Percentiles rank a stretch among this genome's conserved stretches.
phyloP scores from a whole-genome alignment of 495 filamentous ascomycete species.

The Trichoderma reesei region DNA sequence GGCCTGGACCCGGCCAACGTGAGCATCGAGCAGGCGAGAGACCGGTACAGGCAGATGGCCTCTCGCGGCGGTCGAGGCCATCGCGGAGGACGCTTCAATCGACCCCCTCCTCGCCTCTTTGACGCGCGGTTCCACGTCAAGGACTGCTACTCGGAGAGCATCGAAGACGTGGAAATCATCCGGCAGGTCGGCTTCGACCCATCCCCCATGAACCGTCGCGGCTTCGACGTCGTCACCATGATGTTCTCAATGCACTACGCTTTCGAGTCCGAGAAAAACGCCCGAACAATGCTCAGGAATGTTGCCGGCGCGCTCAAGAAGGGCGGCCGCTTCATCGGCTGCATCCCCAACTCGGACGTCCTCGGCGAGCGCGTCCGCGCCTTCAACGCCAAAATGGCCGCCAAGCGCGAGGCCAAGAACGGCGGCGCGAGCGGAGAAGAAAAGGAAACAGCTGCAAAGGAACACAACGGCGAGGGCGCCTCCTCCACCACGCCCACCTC shows the following conservation, averaged over 20 bases:
- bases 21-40: slow-evolving; percentile 78
- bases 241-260: slow-evolving; percentile 99
- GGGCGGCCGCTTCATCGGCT: slow-evolving; percentile 85
- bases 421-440: background rate
- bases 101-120: slow-evolving; percentile 50
- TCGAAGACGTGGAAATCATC: slow-evolving; percentile 68
- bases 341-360: slow-evolving; percentile 87
- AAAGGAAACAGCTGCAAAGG: slow-evolving; percentile 19
- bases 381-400: slow-evolving; percentile 46
- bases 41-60: slow-evolving; percentile 66
- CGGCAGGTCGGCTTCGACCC: slow-evolving; percentile 76
- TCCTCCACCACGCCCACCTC: slow-evolving; percentile 8
- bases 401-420: slow-evolving; percentile 40
- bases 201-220: slow-evolving; percentile 48
- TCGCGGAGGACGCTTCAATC: slow-evolving; percentile 33
- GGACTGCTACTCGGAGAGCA: slow-evolving; percentile 77
- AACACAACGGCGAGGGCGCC: background rate
- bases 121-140: slow-evolving; percentile 77
- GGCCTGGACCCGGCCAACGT: slow-evolving; percentile 88
- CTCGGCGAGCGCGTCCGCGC: slow-evolving; percentile 55
- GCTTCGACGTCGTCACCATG: slow-evolving; percentile 93
- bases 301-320: slow-evolving; percentile 84
- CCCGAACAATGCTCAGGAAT: slow-evolving; percentile 85
- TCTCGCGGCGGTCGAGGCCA: slow-evolving; percentile 49
- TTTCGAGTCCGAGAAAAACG: slow-evolving; percentile 83